phyloP scores from a whole-genome alignment of 1,284 basidiomycete genomes.

The Paramarasmius palmivorus region DNA sequence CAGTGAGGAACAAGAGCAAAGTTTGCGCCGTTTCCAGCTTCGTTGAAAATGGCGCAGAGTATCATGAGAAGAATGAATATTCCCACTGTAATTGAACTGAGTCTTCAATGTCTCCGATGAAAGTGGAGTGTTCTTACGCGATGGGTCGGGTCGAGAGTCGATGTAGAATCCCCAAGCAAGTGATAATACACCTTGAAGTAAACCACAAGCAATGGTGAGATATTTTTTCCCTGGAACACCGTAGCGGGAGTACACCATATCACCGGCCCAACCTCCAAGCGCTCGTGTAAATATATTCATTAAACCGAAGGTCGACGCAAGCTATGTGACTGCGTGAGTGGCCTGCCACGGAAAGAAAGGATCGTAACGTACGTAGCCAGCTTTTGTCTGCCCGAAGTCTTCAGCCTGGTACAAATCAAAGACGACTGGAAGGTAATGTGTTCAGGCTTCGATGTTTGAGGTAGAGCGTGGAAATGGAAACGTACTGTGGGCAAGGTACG shows the following conservation, averaged over 20 bases:
- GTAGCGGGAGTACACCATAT: conserved; percentile 45
- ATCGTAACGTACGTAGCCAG: conserved; percentile 47
- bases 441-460: too few relatives aligned
- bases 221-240: conserved; percentile 56
- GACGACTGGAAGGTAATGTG: conserved; percentile 37
- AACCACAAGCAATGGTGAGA: conserved; percentile 43
- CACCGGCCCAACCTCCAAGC: conserved; percentile 53
- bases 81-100: conserved; percentile 19
- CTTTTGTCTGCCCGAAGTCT: conserved; percentile 44
- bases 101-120: conserved; percentile 17
- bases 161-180: conserved; percentile 47
- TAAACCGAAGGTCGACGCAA: conserved; percentile 41
- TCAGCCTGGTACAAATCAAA: conserved; percentile 26
- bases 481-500: conserved; percentile 40
- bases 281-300: conserved; percentile 57
- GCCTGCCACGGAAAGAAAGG: conserved; percentile 26
- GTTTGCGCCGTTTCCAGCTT: conserved; percentile 53
- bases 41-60: conserved; percentile 40
- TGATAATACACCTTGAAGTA: conserved; percentile 47
- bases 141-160: conserved; percentile 27
- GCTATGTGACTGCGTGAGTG: background rate
- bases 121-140: background rate
- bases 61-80: conserved; percentile 30
- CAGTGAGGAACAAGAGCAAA: conserved; percentile 58
- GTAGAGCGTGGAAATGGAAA: conserved; percentile 31